Percentiles rank a stretch among this genome's conserved stretches.
Evolutionary conservation across 2,329 filamentous ascomycete species (phyloP).

Genomic region (Bertia moriformis): DNA sequence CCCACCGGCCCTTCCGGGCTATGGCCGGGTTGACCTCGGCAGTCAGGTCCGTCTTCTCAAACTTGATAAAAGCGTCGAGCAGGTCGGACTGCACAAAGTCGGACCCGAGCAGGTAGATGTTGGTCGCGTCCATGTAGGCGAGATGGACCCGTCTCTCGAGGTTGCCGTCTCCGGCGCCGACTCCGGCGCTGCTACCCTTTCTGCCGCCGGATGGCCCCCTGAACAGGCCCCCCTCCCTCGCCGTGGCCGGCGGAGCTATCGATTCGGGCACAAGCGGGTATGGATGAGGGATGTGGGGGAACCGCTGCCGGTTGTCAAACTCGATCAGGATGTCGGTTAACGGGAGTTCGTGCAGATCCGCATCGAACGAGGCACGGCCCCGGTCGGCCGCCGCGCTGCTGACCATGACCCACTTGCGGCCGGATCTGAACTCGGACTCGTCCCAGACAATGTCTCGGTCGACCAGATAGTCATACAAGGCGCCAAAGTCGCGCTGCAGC

Average conservation of each 20-base stretch:
- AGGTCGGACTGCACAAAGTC: slow-evolving; percentile 36
- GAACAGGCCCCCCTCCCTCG: slow-evolving; percentile 10
- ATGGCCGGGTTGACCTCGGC: slow-evolving; percentile 34
- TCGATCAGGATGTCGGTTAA: slow-evolving; percentile 52
- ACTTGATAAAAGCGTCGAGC: slow-evolving; percentile 37
- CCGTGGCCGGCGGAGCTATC: slow-evolving; percentile 15
- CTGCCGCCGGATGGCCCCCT: slow-evolving; percentile 8
- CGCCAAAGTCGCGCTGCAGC: slow-evolving; percentile 53
- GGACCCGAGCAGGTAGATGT: slow-evolving; percentile 38
- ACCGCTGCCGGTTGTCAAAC: slow-evolving; percentile 47
- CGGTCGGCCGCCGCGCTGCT: too few relatives aligned
- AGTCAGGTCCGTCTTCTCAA: slow-evolving; percentile 37
- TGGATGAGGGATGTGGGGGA: slow-evolving; percentile 53
- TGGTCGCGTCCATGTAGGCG: slow-evolving; percentile 44
- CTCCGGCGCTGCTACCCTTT: slow-evolving; percentile 2
- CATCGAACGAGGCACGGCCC: slow-evolving; percentile 28
- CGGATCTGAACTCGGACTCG: slow-evolving; percentile 40
- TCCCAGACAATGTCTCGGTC: slow-evolving; percentile 55
- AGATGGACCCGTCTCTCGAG: slow-evolving; percentile 36
- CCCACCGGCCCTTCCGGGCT: slow-evolving; percentile 44
- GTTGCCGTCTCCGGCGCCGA: slow-evolving; percentile 8
- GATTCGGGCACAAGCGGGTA: slow-evolving; percentile 49
- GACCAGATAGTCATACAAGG: slow-evolving; percentile 57
- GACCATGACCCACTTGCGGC: slow-evolving; percentile 51
- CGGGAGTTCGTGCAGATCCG: slow-evolving; percentile 37